phyloP scores from a whole-genome alignment of 1,284 basidiomycete species.

The Boletus smithii region DNA sequence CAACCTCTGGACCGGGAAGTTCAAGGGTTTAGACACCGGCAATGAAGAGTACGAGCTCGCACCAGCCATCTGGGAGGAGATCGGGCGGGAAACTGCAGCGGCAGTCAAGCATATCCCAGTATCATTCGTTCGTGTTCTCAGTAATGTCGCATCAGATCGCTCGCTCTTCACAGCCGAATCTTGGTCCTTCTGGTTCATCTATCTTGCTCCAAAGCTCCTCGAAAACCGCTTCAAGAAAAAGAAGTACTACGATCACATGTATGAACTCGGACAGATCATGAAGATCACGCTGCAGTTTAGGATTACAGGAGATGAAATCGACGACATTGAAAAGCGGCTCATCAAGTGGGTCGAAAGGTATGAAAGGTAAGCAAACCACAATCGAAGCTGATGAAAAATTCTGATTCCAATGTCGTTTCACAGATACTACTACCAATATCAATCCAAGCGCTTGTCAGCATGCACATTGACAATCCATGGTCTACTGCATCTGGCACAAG shows the following conservation, averaged over 20 bases:
- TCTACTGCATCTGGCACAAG: neutral
- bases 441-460: neutral
- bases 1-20: constrained; percentile 29
- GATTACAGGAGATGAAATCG: neutral
- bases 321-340: too few species aligned
- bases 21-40: constrained; percentile 27
- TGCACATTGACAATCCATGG: neutral
- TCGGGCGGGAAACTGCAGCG: constrained; percentile 17
- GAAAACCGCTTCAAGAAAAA: neutral
- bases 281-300: constrained; percentile 4
- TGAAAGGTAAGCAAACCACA: too few species aligned
- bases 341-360: too few species aligned
- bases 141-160: neutral
- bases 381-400: too few species aligned
- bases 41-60: constrained; percentile 20
- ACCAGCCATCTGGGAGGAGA: constrained; percentile 20
- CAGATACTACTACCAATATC: neutral
- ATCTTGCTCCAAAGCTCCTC: constrained; percentile 7
- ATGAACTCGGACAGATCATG: constrained; percentile 5
- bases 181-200: constrained; percentile 16
- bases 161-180: constrained; percentile 9
- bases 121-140: constrained; percentile 2
- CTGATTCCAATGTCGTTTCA: too few species aligned
- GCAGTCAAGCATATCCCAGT: constrained; percentile 4
- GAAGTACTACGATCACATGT: constrained; percentile 12